Conservation (phyloP, 768 basidiomycete species). For the Suillus decipiens region DNA sequence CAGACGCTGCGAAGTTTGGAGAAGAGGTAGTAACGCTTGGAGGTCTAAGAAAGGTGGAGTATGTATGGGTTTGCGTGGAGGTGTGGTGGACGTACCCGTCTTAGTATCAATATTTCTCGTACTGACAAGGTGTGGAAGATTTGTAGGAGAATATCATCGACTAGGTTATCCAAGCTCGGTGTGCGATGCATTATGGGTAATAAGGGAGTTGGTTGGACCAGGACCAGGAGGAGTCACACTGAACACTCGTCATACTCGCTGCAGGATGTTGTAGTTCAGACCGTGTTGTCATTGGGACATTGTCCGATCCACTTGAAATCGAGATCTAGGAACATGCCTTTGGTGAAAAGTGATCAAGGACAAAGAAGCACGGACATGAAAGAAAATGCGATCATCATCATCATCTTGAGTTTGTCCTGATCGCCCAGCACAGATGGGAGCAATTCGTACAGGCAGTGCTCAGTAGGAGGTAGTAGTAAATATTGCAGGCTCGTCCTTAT, state of each 20-base stretch:
- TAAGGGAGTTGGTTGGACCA: background rate
- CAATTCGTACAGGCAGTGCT: background rate
- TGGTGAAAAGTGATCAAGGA: background rate
- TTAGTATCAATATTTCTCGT: slow-evolving; percentile 22
- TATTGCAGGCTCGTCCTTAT: no score
- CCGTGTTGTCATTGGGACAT: background rate
- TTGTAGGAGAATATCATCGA: slow-evolving; percentile 29
- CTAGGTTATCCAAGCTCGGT: slow-evolving; percentile 24
- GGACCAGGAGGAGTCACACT: no score
- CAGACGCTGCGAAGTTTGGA: slow-evolving; percentile 27
- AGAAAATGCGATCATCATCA: background rate
- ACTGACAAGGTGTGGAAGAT: slow-evolving; percentile 20
- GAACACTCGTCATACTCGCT: background rate
- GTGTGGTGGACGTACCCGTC: slow-evolving; percentile 20
- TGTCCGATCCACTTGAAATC: background rate
- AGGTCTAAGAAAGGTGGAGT: slow-evolving; percentile 21
- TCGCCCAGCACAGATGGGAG: background rate
- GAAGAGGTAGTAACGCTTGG: slow-evolving; percentile 29
- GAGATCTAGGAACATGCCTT: background rate
- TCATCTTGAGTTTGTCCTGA: background rate
- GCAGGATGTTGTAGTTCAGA: background rate
- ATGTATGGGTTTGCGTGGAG: background rate
- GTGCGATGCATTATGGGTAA: background rate
- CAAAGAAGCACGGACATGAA: background rate
- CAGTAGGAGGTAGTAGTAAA: background rate